These are phyloP conservation scores for Neoboletus subvelutipes DNA, from an alignment of 768 basidiomycete genomes.

Conservation along the genomic window DNA sequence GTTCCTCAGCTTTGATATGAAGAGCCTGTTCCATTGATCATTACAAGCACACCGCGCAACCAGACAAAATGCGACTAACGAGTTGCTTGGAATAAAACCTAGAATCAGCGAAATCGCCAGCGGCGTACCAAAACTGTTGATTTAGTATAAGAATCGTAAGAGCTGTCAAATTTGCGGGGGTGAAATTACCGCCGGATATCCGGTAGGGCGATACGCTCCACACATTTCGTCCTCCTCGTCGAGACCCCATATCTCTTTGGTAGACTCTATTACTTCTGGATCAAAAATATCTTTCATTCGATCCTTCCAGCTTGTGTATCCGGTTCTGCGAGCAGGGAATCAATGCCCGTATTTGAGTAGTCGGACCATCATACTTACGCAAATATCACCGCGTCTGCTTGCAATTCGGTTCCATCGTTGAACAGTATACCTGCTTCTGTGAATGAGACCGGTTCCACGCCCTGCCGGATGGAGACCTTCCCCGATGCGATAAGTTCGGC, in stretches of 20 bases:
- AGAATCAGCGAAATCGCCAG: slow-evolving; percentile 2
- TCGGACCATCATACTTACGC: not conserved
- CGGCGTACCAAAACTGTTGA: slow-evolving; percentile 3
- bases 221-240: slow-evolving; percentile 4
- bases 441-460: slow-evolving; percentile 5
- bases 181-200: slow-evolving; percentile 1
- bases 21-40: too few relatives aligned
- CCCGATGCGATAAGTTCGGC: slow-evolving; percentile 3
- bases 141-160: not conserved
- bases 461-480: not conserved
- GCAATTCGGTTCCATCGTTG: not conserved
- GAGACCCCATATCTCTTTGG: slow-evolving; percentile 6
- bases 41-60: not conserved
- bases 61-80: not conserved
- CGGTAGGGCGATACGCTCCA: slow-evolving; percentile 4
- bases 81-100: too few relatives aligned
- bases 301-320: slow-evolving; percentile 7
- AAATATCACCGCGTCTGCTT: slow-evolving; percentile 4
- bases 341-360: not conserved
- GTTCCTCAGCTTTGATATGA: too few relatives aligned
- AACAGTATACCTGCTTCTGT: not conserved
- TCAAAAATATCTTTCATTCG: slow-evolving; percentile 3
- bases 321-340: not conserved
- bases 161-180: not conserved
- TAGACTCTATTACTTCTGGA: not conserved